Evolutionary conservation across 306 rosid genomes (phyloP).

Genomic region (Quercus rubra): DNA sequence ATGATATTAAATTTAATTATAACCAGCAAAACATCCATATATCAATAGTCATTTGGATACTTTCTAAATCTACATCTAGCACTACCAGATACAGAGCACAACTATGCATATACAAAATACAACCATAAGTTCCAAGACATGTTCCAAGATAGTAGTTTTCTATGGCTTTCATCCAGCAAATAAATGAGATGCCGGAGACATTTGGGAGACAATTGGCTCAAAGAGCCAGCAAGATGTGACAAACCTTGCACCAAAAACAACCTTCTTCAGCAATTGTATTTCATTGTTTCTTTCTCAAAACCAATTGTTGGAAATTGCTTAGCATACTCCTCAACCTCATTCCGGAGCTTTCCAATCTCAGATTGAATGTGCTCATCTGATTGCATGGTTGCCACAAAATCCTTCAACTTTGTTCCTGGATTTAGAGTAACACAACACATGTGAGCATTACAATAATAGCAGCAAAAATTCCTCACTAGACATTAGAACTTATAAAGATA

Average conservation of each 20-base stretch:
- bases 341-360: slow-evolving; percentile 59
- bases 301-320: slow-evolving; percentile 85
- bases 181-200: not conserved
- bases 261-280: slow-evolving; percentile 51
- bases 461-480: not conserved
- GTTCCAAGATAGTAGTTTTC: not conserved
- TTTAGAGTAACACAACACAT: slow-evolving; percentile 12
- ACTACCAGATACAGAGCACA: too few relatives aligned
- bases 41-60: too few relatives aligned
- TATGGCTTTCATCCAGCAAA: not conserved
- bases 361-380: slow-evolving; percentile 60
- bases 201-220: not conserved
- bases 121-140: not conserved
- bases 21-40: too few relatives aligned
- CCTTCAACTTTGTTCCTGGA: slow-evolving; percentile 86
- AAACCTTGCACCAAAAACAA: not conserved
- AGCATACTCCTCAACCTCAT: slow-evolving; percentile 74
- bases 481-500: slow-evolving; percentile 1
- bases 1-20: too few relatives aligned
- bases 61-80: too few relatives aligned
- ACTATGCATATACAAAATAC: too few relatives aligned
- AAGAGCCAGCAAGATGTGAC: not conserved
- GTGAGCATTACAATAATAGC: slow-evolving; percentile 3
- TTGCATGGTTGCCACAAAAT: slow-evolving; percentile 69
- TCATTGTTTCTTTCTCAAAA: slow-evolving; percentile 76